Percentiles rank a stretch among this genome's conserved stretches.
Conservation (phyloP, 441 rosid genomes). For the Rhodomyrtus psidioides region DNA sequence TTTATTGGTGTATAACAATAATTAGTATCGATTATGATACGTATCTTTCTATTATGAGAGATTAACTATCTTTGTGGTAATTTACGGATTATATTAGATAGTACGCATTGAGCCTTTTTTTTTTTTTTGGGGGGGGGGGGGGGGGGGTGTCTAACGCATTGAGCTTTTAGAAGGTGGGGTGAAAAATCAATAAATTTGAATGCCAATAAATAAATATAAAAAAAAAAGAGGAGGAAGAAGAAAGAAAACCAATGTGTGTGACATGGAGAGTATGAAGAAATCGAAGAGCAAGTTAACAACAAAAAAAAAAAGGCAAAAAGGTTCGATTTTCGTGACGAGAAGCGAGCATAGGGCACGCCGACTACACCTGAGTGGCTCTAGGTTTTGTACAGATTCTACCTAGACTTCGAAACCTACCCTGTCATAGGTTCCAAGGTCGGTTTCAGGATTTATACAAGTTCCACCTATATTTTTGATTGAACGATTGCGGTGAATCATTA, state of each 20-base stretch:
- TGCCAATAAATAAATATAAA: background rate
- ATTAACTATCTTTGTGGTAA: background rate
- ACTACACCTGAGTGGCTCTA: too few relatives aligned
- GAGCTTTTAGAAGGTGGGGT: too few relatives aligned
- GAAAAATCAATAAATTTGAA: background rate
- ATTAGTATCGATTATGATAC: background rate
- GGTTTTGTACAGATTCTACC: too few relatives aligned
- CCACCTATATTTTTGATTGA: too few relatives aligned
- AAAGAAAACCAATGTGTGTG: background rate
- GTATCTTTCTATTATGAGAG: background rate
- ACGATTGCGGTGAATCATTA: too few relatives aligned
- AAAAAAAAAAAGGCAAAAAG: too few relatives aligned
- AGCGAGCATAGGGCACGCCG: background rate
- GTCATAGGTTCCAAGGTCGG: too few relatives aligned
- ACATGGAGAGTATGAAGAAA: background rate
- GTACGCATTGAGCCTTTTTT: background rate
- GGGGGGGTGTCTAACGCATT: too few relatives aligned
- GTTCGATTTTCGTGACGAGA: background rate
- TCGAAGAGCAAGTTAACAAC: background rate
- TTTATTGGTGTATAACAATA: background rate
- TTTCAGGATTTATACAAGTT: too few relatives aligned
- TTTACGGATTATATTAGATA: background rate
- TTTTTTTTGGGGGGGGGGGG: too few relatives aligned
- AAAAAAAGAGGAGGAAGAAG: background rate
- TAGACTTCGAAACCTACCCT: too few relatives aligned